These are phyloP conservation scores for Hypomontagnella monticulosa DNA, from an alignment of 495 filamentous ascomycete genomes.

Conservation along the genomic window DNA sequence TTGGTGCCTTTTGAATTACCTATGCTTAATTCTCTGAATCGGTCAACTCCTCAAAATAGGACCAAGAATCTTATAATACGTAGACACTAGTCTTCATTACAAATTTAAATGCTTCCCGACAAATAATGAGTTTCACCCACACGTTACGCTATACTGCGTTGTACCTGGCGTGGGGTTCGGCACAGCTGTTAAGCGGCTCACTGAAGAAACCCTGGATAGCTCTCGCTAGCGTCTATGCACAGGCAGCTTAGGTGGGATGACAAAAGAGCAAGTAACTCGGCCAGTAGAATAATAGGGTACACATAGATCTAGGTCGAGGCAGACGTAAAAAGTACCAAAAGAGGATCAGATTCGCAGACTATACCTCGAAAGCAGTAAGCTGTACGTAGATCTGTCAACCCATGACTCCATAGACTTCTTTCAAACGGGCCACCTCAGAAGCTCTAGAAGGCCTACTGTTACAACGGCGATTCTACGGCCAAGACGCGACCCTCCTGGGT, in stretches of 20 bases:
- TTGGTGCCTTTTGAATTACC: no score
- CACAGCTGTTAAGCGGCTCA: neutral
- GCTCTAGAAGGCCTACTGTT: slow-evolving; percentile 13
- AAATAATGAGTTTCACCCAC: no score
- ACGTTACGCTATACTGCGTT: neutral
- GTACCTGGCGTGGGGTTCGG: slow-evolving; percentile 7
- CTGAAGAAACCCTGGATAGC: neutral
- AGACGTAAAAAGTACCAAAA: slow-evolving; percentile 1
- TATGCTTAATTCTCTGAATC: no score
- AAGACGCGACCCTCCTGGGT: slow-evolving; percentile 28
- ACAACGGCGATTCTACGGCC: slow-evolving; percentile 19
- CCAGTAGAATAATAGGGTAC: neutral
- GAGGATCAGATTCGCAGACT: neutral
- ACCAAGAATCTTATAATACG: neutral
- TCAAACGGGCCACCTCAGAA: slow-evolving; percentile 11
- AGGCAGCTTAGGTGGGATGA: neutral
- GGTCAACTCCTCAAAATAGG: no score
- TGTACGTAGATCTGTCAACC: slow-evolving; percentile 6
- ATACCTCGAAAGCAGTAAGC: slow-evolving; percentile 24
- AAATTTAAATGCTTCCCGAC: no score
- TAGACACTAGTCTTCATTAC: no score
- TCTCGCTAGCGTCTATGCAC: neutral
- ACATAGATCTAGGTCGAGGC: slow-evolving; percentile 1
- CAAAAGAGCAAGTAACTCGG: neutral
- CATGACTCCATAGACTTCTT: slow-evolving; percentile 8